Evolutionary conservation across 1,284 basidiomycete species (phyloP).

Genomic region (Coniophora puteana): DNA sequence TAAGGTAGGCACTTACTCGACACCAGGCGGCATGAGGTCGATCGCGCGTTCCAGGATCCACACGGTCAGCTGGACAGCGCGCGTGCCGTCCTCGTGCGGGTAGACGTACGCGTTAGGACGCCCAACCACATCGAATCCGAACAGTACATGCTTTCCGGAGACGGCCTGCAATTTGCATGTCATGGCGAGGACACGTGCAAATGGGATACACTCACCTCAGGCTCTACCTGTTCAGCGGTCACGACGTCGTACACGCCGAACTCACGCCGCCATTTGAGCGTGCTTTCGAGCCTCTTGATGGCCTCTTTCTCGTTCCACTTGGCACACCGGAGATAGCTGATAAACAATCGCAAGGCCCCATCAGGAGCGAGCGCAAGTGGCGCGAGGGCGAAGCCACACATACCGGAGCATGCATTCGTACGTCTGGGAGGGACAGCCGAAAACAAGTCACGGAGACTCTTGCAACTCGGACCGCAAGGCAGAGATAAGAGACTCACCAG

Average conservation of each 20-base stretch:
- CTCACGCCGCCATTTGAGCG: slow-evolving; percentile 72
- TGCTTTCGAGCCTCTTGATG: slow-evolving; percentile 64
- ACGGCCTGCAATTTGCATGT: slow-evolving; percentile 41
- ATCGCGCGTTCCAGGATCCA: slow-evolving; percentile 73
- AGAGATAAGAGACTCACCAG: slow-evolving; percentile 38
- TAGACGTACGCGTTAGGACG: slow-evolving; percentile 78
- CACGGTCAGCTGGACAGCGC: slow-evolving; percentile 75
- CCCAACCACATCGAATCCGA: slow-evolving; percentile 69
- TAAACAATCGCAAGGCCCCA: too few species aligned
- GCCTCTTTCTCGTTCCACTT: slow-evolving; percentile 59
- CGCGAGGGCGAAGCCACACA: slow-evolving; percentile 5
- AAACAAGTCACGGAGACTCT: slow-evolving; percentile 1
- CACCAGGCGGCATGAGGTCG: slow-evolving; percentile 71
- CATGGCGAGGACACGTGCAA: slow-evolving; percentile 7
- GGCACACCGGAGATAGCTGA: slow-evolving; percentile 64
- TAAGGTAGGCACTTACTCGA: slow-evolving; percentile 56
- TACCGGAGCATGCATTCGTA: slow-evolving; percentile 66
- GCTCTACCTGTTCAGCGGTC: slow-evolving; percentile 58
- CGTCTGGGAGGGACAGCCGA: slow-evolving; percentile 32
- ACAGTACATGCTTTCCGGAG: slow-evolving; percentile 72
- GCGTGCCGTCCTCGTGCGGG: slow-evolving; percentile 67
- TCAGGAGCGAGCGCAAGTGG: background rate
- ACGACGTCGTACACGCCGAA: slow-evolving; percentile 63
- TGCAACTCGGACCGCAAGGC: background rate
- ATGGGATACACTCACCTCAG: slow-evolving; percentile 47